These are phyloP conservation scores for Apiotrichum veenhuisii DNA, from an alignment of 1,284 basidiomycete species.

Conservation along the genomic window DNA sequence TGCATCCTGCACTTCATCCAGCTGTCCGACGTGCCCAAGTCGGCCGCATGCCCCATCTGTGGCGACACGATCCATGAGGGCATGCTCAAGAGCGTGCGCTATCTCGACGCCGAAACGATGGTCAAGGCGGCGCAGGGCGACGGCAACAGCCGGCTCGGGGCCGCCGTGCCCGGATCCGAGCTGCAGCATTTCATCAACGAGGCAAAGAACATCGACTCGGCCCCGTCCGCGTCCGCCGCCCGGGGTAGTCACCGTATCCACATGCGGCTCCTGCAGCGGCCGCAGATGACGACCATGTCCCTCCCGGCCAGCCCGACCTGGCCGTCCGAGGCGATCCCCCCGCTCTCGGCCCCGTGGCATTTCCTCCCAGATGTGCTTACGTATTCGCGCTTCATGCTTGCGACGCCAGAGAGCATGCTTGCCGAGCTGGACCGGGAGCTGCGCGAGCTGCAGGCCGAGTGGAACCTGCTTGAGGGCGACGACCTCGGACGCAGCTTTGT, in stretches of 20 bases:
- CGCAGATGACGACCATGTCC: constrained; percentile 92
- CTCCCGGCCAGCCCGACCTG: constrained; percentile 86
- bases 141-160: constrained; percentile 19
- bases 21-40: constrained; percentile 72
- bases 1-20: constrained; percentile 90
- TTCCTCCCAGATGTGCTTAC: constrained; percentile 88
- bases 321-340: constrained; percentile 87
- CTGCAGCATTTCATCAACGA: constrained; percentile 12
- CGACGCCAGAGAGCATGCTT: constrained; percentile 78
- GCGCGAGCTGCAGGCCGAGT: constrained; percentile 58
- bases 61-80: constrained; percentile 86
- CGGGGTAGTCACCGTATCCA: constrained; percentile 52
- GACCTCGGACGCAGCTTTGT: constrained; percentile 75
- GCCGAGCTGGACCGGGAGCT: constrained; percentile 70
- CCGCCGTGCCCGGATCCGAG: neutral
- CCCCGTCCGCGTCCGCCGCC: constrained; percentile 3
- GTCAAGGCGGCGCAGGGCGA: constrained; percentile 30
- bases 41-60: constrained; percentile 91
- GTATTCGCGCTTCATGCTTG: constrained; percentile 94
- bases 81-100: constrained; percentile 85
- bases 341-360: constrained; percentile 83
- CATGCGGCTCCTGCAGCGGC: constrained; percentile 88
- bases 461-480: constrained; percentile 64
- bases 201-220: constrained; percentile 50
- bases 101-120: constrained; percentile 45